Base-by-base conservation (phyloP, 2,329 filamentous ascomycete genomes). In the Aspergillus thermomutatus region DNA sequence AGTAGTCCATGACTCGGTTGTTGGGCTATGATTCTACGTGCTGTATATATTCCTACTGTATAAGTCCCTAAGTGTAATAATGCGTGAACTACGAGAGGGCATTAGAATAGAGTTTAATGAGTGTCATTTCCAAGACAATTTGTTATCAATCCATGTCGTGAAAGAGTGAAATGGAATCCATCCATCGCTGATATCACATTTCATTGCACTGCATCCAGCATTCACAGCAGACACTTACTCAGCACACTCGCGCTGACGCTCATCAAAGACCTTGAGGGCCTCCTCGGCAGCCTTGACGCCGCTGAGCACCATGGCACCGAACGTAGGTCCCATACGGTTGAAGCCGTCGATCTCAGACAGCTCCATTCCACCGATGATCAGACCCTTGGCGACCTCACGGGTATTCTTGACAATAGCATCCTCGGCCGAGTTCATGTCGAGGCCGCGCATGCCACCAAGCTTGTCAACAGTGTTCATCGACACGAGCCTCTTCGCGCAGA, bases 351-450 rank as follows among this genome's bases (percentile, higher is more conserved):
- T 87, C 77, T 96, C 92, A 57, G 87, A 90, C 64, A 96, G 80
- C 76, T 96, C 92, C 92, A 97, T 97, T 41, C 92, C 92, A 53
- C 92, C 92, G n/a, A 95, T 89, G 67, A 96, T 91, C 62, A 97
- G 80, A 27, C 92, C 92, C 5, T 91, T 91, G 14, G 92, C 86
- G 58, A 97, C 83, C 80, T 96, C 92, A 59, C 92, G 87, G 6
- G 92, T 96, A 64, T 88, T 83, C 82, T 94, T 96, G 72, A 96
- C 92, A 66, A 97, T 96, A 49, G 92, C 91, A 67, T 97, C 92
- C 75, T 97, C 92, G 47, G 92, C 92, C 1, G 82, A 80, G 77
- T 92, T 90, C 92, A 96, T 97, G 75, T 97, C 92, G 19, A 97
- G 81, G 8, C 92, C 92, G 56, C 92, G 87, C 92, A 97, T 97